Evolutionary conservation across 2,329 filamentous ascomycete species (phyloP).

Genomic region (Verticillium longisporum): DNA sequence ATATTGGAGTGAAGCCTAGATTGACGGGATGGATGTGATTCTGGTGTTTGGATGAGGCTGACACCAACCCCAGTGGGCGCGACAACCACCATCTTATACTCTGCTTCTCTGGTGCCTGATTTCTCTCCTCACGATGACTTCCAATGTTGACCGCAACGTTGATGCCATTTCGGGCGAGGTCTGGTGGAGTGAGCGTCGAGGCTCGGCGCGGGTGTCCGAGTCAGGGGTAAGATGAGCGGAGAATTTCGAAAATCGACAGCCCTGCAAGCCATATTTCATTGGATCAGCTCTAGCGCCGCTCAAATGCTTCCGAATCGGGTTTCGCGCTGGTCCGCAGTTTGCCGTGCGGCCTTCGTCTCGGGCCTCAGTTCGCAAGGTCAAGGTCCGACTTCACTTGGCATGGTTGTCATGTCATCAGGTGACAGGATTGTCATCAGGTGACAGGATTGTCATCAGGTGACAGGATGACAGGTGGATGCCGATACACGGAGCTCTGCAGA

Average conservation of each 20-base stretch:
- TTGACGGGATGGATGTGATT: neutral
- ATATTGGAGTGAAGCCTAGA: neutral
- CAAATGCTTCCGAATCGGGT: conserved; percentile 8
- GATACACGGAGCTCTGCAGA: neutral
- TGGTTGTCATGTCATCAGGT: neutral
- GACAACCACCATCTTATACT: neutral
- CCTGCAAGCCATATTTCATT: neutral
- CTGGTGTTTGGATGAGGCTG: neutral
- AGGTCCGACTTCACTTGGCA: neutral
- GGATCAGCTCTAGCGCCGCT: conserved; percentile 6
- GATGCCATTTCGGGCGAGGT: neutral
- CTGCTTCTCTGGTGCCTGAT: neutral
- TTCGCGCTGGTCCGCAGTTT: conserved; percentile 1
- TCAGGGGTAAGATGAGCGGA: neutral
- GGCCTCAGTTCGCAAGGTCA: neutral
- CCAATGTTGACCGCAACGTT: neutral
- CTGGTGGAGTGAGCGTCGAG: neutral
- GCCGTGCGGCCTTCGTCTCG: neutral
- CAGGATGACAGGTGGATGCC: neutral
- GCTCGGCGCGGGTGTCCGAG: neutral
- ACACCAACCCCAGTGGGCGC: neutral
- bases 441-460: neutral
- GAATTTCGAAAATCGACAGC: neutral
- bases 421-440: neutral
- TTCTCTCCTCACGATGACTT: neutral